Conservation (phyloP, 2,329 filamentous ascomycete species). For the Fusarium keratoplasticum region DNA sequence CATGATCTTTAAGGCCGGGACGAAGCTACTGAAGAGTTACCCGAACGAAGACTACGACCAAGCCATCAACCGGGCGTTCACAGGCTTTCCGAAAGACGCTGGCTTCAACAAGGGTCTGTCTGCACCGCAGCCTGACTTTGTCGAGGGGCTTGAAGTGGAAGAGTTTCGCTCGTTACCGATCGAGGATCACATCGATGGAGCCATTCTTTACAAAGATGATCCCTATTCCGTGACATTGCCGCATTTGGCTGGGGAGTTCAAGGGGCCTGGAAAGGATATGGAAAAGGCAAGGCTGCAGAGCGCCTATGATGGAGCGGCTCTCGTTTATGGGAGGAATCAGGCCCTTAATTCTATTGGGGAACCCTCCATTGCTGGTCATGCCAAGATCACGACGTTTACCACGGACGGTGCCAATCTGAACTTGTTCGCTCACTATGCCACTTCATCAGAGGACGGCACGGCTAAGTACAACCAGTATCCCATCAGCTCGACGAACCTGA, state of each 20-base stretch:
- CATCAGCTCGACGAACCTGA: background rate
- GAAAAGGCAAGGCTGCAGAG: conserved; percentile 29
- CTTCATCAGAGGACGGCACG: conserved; percentile 14
- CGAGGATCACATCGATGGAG: conserved; percentile 18
- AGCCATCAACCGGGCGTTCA: conserved; percentile 24
- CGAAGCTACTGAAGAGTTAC: conserved; percentile 34
- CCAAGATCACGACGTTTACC: conserved; percentile 42
- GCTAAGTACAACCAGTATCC: conserved; percentile 41
- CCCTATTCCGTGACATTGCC: conserved; percentile 40
- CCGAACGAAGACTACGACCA: background rate
- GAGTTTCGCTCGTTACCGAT: conserved; percentile 18
- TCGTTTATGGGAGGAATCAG: conserved; percentile 43
- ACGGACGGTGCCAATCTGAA: conserved; percentile 42
- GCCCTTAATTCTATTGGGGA: conserved; percentile 37
- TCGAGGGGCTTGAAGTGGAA: conserved; percentile 37
- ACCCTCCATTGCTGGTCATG: conserved; percentile 29
- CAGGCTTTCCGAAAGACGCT: conserved; percentile 36
- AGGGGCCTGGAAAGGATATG: conserved; percentile 22
- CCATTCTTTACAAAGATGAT: conserved; percentile 34
- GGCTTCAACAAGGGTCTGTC: conserved; percentile 45
- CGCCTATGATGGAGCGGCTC: conserved; percentile 42
- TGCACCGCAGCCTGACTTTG: conserved; percentile 43
- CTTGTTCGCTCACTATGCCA: conserved; percentile 44
- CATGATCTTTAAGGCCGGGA: background rate
- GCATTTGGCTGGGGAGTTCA: conserved; percentile 45